A percentile compares a stretch with the other conserved stretches of the same genome.
phyloP scores from a whole-genome alignment of 108 stramenopile genomes.

The Nannochloropsis salina region DNA sequence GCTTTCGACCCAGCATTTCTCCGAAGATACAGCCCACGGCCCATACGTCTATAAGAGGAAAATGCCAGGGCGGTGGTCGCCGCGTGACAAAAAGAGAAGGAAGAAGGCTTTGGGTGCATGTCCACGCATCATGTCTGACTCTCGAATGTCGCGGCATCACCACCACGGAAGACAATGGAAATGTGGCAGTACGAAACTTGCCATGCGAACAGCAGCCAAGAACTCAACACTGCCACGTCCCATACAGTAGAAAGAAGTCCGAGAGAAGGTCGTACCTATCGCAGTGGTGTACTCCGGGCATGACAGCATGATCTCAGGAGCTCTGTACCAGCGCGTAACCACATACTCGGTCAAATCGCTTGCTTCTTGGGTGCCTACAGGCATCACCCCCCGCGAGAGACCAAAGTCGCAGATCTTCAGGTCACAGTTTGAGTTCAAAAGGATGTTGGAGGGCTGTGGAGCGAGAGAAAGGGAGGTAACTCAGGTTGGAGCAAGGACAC shows the following conservation, averaged over 20 bases:
- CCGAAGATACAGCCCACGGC: slow-evolving; percentile 97
- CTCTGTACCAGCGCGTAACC: slow-evolving; percentile 66
- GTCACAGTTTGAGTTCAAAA: slow-evolving; percentile 78
- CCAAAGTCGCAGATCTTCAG: slow-evolving; percentile 99
- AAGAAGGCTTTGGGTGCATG: slow-evolving; percentile 40
- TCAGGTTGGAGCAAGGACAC: not conserved
- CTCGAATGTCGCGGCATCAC: no score
- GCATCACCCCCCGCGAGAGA: slow-evolving; percentile 60
- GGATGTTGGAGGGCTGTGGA: slow-evolving; percentile 48
- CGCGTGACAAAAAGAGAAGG: not conserved
- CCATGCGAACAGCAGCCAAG: no score
- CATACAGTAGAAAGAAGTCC: no score
- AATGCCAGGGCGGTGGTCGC: not conserved
- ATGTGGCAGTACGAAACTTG: no score
- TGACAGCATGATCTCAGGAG: slow-evolving; percentile 99
- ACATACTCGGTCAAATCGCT: slow-evolving; percentile 60
- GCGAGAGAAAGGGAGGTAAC: not conserved
- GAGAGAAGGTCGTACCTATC: slow-evolving; percentile 47
- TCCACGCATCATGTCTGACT: slow-evolving; percentile 61
- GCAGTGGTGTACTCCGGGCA: slow-evolving; percentile 97
- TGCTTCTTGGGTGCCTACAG: not conserved
- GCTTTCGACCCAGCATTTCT: slow-evolving; percentile 86
- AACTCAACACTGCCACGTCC: no score
- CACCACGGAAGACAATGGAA: no score
- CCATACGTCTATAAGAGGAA: slow-evolving; percentile 35